These are phyloP conservation scores for Pseudogymnoascus sp. DNA, from an alignment of 2,329 filamentous ascomycete species.

Conservation along the genomic window DNA sequence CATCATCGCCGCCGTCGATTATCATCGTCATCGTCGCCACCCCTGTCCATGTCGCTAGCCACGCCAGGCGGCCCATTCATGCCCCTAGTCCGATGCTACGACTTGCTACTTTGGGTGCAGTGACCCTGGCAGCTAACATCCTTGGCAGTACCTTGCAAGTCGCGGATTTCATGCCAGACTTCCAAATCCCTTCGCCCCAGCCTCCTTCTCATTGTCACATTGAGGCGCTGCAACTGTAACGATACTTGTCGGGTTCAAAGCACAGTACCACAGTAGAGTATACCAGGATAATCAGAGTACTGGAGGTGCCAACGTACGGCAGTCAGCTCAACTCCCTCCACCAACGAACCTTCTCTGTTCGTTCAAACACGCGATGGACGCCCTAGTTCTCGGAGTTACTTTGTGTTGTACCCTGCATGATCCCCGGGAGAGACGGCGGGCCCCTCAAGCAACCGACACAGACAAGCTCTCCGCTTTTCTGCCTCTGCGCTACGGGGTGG, in stretches of 20 bases:
- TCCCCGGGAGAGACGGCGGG: neutral
- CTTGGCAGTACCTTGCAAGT: neutral
- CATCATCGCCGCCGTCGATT: neutral
- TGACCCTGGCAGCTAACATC: neutral
- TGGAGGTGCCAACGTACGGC: neutral
- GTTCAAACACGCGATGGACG: neutral
- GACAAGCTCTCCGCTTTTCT: conserved; percentile 7
- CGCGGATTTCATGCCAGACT: neutral
- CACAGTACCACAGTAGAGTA: neutral
- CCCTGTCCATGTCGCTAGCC: neutral
- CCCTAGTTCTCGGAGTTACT: neutral
- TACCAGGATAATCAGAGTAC: neutral
- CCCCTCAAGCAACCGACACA: neutral
- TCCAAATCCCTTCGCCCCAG: neutral
- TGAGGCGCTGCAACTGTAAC: neutral
- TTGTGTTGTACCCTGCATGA: conserved; percentile 3
- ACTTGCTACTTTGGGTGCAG: neutral
- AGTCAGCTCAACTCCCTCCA: neutral
- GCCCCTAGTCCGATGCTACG: neutral
- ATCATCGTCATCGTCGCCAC: neutral
- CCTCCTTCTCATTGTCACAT: neutral
- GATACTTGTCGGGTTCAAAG: neutral
- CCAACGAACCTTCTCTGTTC: conserved; percentile 3
- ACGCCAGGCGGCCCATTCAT: conserved; percentile 1
- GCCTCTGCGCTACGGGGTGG: neutral